Conservation (phyloP, 805 yeast species). For the Ogataea zsoltii region DNA sequence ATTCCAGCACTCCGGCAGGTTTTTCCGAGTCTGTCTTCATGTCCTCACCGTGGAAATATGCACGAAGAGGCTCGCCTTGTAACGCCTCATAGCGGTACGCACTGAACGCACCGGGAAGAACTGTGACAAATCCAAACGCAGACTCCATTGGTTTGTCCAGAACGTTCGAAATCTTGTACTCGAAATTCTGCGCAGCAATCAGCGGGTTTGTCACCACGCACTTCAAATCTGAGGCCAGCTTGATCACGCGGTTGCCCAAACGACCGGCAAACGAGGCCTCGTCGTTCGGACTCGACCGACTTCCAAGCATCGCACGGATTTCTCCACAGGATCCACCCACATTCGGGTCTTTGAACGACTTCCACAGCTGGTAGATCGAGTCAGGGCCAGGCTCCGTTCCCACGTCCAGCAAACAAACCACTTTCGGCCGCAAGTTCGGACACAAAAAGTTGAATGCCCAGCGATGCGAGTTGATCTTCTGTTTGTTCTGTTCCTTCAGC, state of each 20-base stretch:
- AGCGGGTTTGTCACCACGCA: conserved; percentile 66
- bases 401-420: conserved; percentile 84
- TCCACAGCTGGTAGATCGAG: conserved; percentile 88
- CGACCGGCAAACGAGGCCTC: conserved; percentile 27
- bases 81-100: conserved; percentile 87
- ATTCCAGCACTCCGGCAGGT: conserved; percentile 82
- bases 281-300: conserved; percentile 32
- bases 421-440: conserved; percentile 76
- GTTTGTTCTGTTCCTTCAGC: conserved; percentile 82
- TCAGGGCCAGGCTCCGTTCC: conserved; percentile 91
- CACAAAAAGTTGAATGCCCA: conserved; percentile 95
- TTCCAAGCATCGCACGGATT: conserved; percentile 66
- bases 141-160: conserved; percentile 94
- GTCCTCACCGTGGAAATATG: conserved; percentile 92
- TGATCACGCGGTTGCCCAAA: conserved; percentile 46
- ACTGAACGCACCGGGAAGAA: conserved; percentile 94
- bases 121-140: conserved; percentile 89
- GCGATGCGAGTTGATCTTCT: conserved; percentile 91
- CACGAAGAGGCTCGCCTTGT: conserved; percentile 75
- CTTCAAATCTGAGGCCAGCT: conserved; percentile 42
- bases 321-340: conserved; percentile 99
- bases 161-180: conserved; percentile 91
- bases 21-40: conserved; percentile 54
- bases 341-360: conserved; percentile 71
- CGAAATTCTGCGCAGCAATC: conserved; percentile 95